These are phyloP conservation scores for Taphrina flavorubra DNA, from an alignment of 1,139 yeast genomes.

Conservation along the genomic window DNA sequence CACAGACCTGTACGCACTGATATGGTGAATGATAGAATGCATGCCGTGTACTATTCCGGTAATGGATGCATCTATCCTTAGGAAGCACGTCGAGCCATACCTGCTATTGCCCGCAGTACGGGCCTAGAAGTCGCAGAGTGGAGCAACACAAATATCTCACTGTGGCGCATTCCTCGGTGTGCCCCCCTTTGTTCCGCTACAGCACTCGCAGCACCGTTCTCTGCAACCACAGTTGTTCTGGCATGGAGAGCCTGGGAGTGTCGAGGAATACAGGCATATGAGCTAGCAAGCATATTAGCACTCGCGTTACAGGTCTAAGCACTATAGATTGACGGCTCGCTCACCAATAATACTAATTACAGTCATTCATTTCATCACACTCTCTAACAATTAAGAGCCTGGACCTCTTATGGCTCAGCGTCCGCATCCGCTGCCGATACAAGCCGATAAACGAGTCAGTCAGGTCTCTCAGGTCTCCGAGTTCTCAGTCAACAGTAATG, in stretches of 20 bases:
- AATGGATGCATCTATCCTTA: neutral
- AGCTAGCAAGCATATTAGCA: too few species aligned
- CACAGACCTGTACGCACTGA: neutral
- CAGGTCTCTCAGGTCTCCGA: conserved; percentile 38
- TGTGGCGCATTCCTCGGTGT: conserved; percentile 31
- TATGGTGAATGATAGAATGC: neutral
- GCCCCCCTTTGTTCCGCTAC: conserved; percentile 18
- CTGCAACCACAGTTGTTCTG: neutral
- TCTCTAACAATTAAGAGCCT: neutral
- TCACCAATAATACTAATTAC: neutral
- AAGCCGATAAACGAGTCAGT: conserved; percentile 40
- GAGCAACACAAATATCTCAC: neutral
- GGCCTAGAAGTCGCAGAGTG: conserved; percentile 6
- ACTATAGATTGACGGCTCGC: neutral
- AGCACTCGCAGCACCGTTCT: conserved; percentile 5
- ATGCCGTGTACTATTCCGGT: neutral
- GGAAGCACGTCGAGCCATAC: conserved; percentile 1
- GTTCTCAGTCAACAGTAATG: conserved; percentile 40
- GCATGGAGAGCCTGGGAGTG: neutral
- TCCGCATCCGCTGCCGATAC: conserved; percentile 38
- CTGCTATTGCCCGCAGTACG: neutral
- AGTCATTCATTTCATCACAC: conserved; percentile 23
- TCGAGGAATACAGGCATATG: neutral
- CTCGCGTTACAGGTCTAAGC: neutral
- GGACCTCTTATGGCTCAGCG: conserved; percentile 32